Evolutionary conservation across 495 filamentous ascomycete genomes (phyloP).

Genomic region (Geoglossum glabrum): DNA sequence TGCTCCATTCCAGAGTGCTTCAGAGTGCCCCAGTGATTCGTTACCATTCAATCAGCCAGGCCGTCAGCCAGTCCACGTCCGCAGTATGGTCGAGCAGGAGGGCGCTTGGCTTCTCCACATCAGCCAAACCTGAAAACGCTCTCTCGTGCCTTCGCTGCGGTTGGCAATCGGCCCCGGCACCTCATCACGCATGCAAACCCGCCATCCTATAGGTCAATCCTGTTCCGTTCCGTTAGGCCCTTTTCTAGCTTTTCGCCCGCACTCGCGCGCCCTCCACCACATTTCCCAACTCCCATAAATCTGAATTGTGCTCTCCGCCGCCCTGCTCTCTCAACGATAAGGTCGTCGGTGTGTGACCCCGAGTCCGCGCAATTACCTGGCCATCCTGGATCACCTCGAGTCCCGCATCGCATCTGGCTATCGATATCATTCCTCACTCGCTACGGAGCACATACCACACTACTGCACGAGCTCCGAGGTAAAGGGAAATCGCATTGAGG

Average conservation of each 20-base stretch:
- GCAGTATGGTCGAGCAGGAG: no score
- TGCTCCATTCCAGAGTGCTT: no score
- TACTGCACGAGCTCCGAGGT: neutral
- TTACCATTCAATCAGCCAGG: neutral
- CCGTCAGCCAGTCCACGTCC: no score
- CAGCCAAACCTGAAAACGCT: neutral
- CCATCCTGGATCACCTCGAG: neutral
- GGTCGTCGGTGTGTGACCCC: neutral
- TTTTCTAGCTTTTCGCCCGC: neutral
- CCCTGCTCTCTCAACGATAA: neutral
- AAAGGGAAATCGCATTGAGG: neutral
- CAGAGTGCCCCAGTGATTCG: neutral
- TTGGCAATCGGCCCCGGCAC: neutral
- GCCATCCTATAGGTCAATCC: neutral
- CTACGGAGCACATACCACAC: neutral
- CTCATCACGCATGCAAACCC: neutral
- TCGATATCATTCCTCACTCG: neutral
- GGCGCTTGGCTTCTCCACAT: neutral
- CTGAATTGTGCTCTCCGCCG: neutral
- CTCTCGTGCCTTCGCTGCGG: neutral
- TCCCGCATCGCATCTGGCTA: neutral
- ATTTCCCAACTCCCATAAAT: neutral
- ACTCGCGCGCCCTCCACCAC: neutral
- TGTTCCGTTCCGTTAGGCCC: neutral
- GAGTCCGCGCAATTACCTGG: neutral